Percentiles rank a stretch among this genome's conserved stretches.
Evolutionary conservation across 306 rosid genomes (phyloP).

Genomic region (Carpinus fangiana): DNA sequence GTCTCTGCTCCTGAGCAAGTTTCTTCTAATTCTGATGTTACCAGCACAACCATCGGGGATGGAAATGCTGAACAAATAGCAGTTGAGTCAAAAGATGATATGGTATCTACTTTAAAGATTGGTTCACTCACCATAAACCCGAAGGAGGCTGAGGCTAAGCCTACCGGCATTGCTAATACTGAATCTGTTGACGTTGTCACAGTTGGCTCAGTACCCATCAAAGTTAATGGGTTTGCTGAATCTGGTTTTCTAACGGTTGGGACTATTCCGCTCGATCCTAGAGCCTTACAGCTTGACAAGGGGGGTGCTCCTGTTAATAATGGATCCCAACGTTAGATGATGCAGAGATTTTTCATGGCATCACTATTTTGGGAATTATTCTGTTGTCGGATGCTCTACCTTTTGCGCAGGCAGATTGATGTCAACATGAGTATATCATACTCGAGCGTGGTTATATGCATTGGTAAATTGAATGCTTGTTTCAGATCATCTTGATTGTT

Average conservation of each 20-base stretch:
- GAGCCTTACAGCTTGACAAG: conserved; percentile 46
- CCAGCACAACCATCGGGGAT: conserved; percentile 18
- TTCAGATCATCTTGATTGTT: conserved; percentile 3
- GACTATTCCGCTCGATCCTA: conserved; percentile 71
- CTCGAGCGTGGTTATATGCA: conserved; percentile 10
- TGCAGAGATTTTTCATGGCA: conserved; percentile 14
- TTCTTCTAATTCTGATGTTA: conserved; percentile 28
- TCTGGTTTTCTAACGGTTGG: conserved; percentile 68
- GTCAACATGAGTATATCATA: conserved; percentile 9
- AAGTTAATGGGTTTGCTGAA: conserved; percentile 60
- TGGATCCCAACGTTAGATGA: conserved; percentile 34
- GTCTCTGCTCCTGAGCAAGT: conserved; percentile 38
- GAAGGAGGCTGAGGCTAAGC: conserved; percentile 42
- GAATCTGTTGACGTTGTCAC: conserved; percentile 51
- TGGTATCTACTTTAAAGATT: conserved; percentile 52
- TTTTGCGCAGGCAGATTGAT: conserved; percentile 12
- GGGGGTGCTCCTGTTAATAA: conserved; percentile 35
- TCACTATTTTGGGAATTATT: background rate
- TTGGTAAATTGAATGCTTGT: conserved; percentile 11
- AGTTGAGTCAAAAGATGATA: conserved; percentile 33
- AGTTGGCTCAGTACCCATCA: conserved; percentile 73
- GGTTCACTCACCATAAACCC: conserved; percentile 63
- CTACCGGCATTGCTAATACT: conserved; percentile 28
- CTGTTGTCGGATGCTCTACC: conserved; percentile 4
- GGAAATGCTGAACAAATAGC: conserved; percentile 34